Evolutionary conservation across 805 yeast species (phyloP).

Genomic region (Kurtzmaniella fragi): DNA sequence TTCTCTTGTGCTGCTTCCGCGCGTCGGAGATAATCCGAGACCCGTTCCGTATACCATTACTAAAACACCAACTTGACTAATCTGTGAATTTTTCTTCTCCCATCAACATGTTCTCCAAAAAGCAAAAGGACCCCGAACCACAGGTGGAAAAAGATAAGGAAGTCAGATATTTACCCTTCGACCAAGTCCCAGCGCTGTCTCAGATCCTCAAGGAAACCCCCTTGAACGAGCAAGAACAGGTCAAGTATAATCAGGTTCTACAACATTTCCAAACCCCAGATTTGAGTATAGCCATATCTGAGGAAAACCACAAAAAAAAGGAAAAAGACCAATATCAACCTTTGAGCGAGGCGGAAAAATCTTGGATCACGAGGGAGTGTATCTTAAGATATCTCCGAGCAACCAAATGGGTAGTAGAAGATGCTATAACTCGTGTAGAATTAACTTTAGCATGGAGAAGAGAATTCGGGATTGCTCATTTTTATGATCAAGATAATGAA

Average conservation of each 20-base stretch:
- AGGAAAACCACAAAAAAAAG: slow-evolving; percentile 40
- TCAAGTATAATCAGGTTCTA: slow-evolving; percentile 59
- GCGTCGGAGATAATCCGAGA: too few relatives aligned
- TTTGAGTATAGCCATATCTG: slow-evolving; percentile 45
- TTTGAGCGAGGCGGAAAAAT: slow-evolving; percentile 52
- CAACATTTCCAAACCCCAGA: slow-evolving; percentile 54
- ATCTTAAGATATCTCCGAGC: slow-evolving; percentile 87
- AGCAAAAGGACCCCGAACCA: too few relatives aligned
- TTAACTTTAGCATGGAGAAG: slow-evolving; percentile 89
- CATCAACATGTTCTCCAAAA: too few relatives aligned
- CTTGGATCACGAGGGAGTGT: slow-evolving; percentile 94
- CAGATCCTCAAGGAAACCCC: slow-evolving; percentile 44
- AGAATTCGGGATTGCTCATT: slow-evolving; percentile 64
- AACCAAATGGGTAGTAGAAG: slow-evolving; percentile 77
- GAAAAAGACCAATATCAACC: slow-evolving; percentile 25
- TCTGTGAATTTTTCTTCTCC: too few relatives aligned
- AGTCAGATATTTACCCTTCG: slow-evolving; percentile 44
- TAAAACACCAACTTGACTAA: too few relatives aligned
- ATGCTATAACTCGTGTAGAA: slow-evolving; percentile 69
- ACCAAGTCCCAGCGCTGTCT: slow-evolving; percentile 45
- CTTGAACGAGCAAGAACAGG: slow-evolving; percentile 51
- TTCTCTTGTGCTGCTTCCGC: too few relatives aligned
- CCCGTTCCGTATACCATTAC: too few relatives aligned
- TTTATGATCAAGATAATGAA: slow-evolving; percentile 38
- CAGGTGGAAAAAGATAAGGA: not conserved